Evolutionary conservation across 352 stramenopile species (phyloP).

Genomic region (Globisporangium solare): DNA sequence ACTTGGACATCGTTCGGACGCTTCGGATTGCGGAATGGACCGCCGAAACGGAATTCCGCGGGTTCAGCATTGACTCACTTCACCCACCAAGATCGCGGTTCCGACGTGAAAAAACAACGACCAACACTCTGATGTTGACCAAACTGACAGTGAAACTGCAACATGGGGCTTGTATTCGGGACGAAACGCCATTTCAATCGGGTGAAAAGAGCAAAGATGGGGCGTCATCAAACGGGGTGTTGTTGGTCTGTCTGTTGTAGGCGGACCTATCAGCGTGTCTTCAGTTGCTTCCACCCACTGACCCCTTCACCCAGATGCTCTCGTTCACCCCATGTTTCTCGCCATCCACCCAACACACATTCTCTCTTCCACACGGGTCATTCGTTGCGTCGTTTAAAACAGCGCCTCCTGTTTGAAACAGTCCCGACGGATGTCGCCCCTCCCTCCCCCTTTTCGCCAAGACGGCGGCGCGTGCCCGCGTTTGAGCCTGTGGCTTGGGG

Average conservation of each 20-base stretch:
- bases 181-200: no score
- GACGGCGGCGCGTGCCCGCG: not conserved
- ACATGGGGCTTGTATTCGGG: not conserved
- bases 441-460: slow-evolving; percentile 1
- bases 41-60: not conserved
- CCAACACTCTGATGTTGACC: not conserved
- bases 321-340: no score
- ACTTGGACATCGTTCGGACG: slow-evolving; percentile 47
- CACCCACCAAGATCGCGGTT: not conserved
- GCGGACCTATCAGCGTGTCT: not conserved
- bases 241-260: no score
- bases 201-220: no score
- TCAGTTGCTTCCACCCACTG: not conserved
- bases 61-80: no score
- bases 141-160: not conserved
- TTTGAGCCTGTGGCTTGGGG: not conserved
- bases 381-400: not conserved
- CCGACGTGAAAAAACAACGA: not conserved
- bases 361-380: no score
- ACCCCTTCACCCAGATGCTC: no score
- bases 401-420: not conserved
- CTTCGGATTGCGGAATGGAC: slow-evolving; percentile 2
- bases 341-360: no score
- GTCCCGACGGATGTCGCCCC: not conserved
- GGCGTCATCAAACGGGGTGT: no score